These are phyloP conservation scores for Neurospora sp. DNA, from an alignment of 2,329 filamentous ascomycete genomes.

Conservation along the genomic window DNA sequence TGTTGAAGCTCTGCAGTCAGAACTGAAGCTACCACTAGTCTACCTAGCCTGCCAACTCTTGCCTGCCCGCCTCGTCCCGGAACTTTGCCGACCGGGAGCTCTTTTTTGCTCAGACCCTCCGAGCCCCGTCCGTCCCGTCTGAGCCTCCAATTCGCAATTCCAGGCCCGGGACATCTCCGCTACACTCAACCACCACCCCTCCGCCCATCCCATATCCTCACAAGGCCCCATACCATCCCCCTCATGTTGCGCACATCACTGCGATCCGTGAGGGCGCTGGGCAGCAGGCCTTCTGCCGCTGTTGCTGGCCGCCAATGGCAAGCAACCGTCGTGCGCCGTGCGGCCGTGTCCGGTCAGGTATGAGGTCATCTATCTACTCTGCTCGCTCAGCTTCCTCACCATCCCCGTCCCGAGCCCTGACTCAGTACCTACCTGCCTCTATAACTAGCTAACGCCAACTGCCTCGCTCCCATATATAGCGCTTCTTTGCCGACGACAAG, in stretches of 20 bases:
- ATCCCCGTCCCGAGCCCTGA: constrained; percentile 13
- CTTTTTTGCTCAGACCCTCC: not conserved
- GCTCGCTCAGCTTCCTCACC: not conserved
- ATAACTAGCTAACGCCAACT: not conserved
- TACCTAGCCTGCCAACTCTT: not conserved
- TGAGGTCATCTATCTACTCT: constrained; percentile 13
- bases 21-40: not conserved
- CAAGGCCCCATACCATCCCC: constrained; percentile 38
- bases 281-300: constrained; percentile 43
- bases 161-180: constrained; percentile 4
- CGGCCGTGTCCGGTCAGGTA: constrained; percentile 32
- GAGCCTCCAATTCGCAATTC: constrained; percentile 1
- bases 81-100: constrained; percentile 16
- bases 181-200: constrained; percentile 18
- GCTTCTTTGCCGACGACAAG: constrained; percentile 46
- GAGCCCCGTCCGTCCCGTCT: constrained; percentile 1
- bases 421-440: constrained; percentile 15
- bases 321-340: constrained; percentile 28
- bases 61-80: constrained; percentile 7
- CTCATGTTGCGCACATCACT: constrained; percentile 61
- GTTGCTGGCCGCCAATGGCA: constrained; percentile 51
- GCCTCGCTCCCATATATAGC: constrained; percentile 29
- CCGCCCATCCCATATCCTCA: constrained; percentile 8
- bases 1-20: not conserved
- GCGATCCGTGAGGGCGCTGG: constrained; percentile 52